A percentile compares a stretch with the other conserved stretches of the same genome.
These are phyloP conservation scores for Yamadazyma oceani DNA, from an alignment of 1,139 yeast species.

Conservation along the genomic window DNA sequence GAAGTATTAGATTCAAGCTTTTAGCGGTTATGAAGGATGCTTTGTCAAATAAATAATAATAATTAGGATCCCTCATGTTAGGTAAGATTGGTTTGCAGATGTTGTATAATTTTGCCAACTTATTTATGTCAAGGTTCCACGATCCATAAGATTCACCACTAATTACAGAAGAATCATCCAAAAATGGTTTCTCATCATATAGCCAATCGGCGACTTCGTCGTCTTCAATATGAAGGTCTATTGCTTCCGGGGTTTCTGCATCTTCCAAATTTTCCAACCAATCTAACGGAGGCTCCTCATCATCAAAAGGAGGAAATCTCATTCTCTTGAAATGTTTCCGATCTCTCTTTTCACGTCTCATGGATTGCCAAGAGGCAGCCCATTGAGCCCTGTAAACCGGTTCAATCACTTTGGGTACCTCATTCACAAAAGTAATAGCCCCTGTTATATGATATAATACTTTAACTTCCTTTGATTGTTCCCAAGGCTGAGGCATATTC, in stretches of 20 bases:
- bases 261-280: constrained; percentile 80
- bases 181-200: constrained; percentile 73
- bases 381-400: constrained; percentile 94
- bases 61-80: constrained; percentile 55
- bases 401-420: constrained; percentile 86
- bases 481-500: constrained; percentile 99
- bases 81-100: constrained; percentile 70
- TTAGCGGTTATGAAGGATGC: constrained; percentile 86
- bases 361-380: constrained; percentile 89
- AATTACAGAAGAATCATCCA: constrained; percentile 52
- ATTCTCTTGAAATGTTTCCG: constrained; percentile 86
- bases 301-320: constrained; percentile 96
- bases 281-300: constrained; percentile 90
- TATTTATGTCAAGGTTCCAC: constrained; percentile 66
- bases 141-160: constrained; percentile 76
- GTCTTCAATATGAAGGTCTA: constrained; percentile 66
- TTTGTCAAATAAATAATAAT: constrained; percentile 69
- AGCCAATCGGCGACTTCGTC: constrained; percentile 69
- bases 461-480: constrained; percentile 76
- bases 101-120: constrained; percentile 66
- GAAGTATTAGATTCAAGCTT: constrained; percentile 80
- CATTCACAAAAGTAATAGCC: constrained; percentile 94
- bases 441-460: constrained; percentile 91
- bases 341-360: constrained; percentile 93
- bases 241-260: constrained; percentile 68